Evolutionary conservation across 2,329 filamentous ascomycete species (phyloP).

Genomic region (Fusarium sp.): DNA sequence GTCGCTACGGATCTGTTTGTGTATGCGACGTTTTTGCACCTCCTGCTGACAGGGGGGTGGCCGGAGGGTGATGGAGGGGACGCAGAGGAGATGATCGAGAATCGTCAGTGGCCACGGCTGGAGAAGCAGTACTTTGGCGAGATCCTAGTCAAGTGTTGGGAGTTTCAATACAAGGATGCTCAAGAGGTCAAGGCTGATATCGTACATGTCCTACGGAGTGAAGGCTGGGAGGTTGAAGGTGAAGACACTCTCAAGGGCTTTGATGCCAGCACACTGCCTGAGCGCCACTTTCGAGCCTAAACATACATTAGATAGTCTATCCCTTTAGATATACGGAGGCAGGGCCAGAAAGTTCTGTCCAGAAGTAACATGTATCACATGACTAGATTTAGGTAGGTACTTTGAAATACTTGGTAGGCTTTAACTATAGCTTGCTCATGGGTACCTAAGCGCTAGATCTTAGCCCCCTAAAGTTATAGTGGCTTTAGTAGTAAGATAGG

Average conservation of each 20-base stretch:
- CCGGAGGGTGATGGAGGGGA: background rate
- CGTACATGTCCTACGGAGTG: background rate
- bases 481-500: no score
- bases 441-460: no score
- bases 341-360: no score
- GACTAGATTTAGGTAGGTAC: no score
- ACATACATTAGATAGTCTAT: no score
- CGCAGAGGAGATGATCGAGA: background rate
- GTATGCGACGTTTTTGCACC: background rate
- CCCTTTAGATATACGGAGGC: no score
- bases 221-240: constrained; percentile 14
- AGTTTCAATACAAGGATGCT: background rate
- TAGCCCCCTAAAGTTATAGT: no score
- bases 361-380: no score
- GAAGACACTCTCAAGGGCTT: constrained; percentile 7
- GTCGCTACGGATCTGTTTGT: background rate
- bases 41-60: background rate
- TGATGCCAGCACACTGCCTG: background rate
- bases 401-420: no score
- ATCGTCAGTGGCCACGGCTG: background rate
- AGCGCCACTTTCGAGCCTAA: no score
- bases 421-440: no score
- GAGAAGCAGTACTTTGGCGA: constrained; percentile 7
- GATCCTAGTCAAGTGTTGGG: constrained; percentile 6
- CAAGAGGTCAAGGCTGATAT: constrained; percentile 4